Percentiles rank a stretch among this genome's conserved stretches.
phyloP scores from a whole-genome alignment of 208 protist species.

The Phytomonas francai region DNA sequence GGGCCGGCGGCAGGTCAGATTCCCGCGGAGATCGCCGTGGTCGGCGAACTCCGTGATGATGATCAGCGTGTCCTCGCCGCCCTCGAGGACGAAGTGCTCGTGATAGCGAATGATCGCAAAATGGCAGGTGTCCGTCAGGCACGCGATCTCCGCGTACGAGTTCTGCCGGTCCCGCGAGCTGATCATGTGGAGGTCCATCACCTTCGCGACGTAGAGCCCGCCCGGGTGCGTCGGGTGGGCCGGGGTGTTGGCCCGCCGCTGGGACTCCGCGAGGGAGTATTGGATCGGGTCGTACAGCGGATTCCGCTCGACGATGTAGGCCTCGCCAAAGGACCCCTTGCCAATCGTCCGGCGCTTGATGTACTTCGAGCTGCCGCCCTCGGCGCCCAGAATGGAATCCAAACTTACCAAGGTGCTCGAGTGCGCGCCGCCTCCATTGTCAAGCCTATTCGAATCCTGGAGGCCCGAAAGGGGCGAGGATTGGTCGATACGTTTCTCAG shows the following conservation, averaged over 20 bases:
- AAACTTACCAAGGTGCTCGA: conserved; percentile 9
- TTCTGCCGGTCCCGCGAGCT: conserved; percentile 50
- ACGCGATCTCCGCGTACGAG: conserved; percentile 82
- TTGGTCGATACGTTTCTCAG: too few species aligned
- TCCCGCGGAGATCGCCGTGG: conserved; percentile 74
- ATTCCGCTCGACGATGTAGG: conserved; percentile 70
- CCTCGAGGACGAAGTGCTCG: conserved; percentile 73
- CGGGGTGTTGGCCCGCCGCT: conserved; percentile 20
- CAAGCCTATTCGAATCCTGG: not conserved
- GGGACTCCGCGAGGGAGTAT: conserved; percentile 20
- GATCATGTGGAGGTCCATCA: conserved; percentile 76
- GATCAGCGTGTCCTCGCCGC: conserved; percentile 62
- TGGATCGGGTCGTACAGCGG: conserved; percentile 24
- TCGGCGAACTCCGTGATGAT: conserved; percentile 89
- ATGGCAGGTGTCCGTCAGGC: conserved; percentile 72
- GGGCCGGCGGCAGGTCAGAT: conserved; percentile 26
- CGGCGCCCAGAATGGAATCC: conserved; percentile 19
- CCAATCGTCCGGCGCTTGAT: conserved; percentile 62
- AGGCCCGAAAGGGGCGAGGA: too few species aligned
- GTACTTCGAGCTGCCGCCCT: conserved; percentile 37
- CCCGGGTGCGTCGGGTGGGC: conserved; percentile 26
- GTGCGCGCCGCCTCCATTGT: not conserved
- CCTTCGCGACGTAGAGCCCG: conserved; percentile 71
- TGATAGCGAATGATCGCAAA: conserved; percentile 80
- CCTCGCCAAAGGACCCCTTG: conserved; percentile 89